These are phyloP conservation scores for Hypomyces perniciosus DNA, from an alignment of 2,329 filamentous ascomycete genomes.

Conservation along the genomic window DNA sequence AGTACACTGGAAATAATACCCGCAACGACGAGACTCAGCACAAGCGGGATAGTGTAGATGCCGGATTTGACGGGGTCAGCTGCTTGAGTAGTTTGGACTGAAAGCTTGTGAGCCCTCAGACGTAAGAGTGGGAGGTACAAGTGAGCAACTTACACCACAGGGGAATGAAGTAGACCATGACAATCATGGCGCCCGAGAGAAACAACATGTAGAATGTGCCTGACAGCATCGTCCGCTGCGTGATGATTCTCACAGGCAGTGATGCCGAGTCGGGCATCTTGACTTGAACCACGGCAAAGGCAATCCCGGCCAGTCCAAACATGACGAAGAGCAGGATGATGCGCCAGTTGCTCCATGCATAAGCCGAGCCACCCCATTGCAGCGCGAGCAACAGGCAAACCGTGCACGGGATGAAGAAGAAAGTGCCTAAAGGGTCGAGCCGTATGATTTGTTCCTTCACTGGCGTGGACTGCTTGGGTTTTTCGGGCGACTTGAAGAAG, in stretches of 20 bases:
- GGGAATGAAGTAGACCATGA: slow-evolving; percentile 49
- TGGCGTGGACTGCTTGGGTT: slow-evolving; percentile 23
- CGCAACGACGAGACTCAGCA: slow-evolving; percentile 49
- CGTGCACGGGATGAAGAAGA: slow-evolving; percentile 54
- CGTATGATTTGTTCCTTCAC: slow-evolving; percentile 41
- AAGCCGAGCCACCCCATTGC: slow-evolving; percentile 54
- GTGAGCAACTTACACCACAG: slow-evolving; percentile 44
- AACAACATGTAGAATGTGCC: slow-evolving; percentile 43
- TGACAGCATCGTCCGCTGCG: slow-evolving; percentile 47
- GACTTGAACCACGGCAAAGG: slow-evolving; percentile 48
- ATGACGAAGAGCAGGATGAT: slow-evolving; percentile 49
- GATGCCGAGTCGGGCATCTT: slow-evolving; percentile 50
- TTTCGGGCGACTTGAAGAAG: slow-evolving; percentile 39
- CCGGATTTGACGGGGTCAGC: slow-evolving; percentile 49
- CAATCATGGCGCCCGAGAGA: slow-evolving; percentile 45
- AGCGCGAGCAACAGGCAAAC: slow-evolving; percentile 56
- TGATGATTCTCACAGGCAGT: slow-evolving; percentile 49
- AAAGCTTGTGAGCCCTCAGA: slow-evolving; percentile 14
- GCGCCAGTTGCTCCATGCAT: slow-evolving; percentile 46
- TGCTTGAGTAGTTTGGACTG: slow-evolving; percentile 51
- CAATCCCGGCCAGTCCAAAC: slow-evolving; percentile 39
- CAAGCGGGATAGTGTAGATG: slow-evolving; percentile 51
- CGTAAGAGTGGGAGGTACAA: background rate
- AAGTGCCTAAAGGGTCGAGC: slow-evolving; percentile 53
- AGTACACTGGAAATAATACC: slow-evolving; percentile 41